Evolutionary conservation across 495 filamentous ascomycete genomes (phyloP).

Genomic region (Penicilliopsis zonata): DNA sequence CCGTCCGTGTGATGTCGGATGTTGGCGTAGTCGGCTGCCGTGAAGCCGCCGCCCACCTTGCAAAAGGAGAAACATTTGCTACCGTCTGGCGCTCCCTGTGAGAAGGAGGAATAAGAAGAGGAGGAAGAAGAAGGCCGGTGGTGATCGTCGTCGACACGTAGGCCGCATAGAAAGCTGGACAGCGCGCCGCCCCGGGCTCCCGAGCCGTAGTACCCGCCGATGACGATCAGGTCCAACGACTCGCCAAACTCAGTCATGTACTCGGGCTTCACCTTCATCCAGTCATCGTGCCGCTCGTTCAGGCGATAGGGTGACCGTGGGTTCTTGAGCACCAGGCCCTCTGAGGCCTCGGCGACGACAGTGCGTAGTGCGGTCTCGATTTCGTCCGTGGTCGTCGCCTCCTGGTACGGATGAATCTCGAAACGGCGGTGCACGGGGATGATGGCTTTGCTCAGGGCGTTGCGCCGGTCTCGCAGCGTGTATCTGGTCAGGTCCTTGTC

Average conservation of each 20-base stretch:
- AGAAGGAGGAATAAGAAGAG: too few species aligned
- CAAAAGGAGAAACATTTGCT: conserved; percentile 86
- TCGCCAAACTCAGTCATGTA: conserved; percentile 98
- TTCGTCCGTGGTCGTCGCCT: conserved; percentile 51
- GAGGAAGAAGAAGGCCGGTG: too few species aligned
- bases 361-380: conserved; percentile 69
- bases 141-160: conserved; percentile 57
- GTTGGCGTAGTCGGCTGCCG: conserved; percentile 69
- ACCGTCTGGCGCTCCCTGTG: conserved; percentile 39
- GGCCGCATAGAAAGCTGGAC: conserved; percentile 77
- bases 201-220: conserved; percentile 89
- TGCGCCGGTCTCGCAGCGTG: conserved; percentile 68
- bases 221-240: conserved; percentile 74
- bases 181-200: conserved; percentile 73
- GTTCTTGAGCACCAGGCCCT: conserved; percentile 92
- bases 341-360: conserved; percentile 78
- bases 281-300: conserved; percentile 89
- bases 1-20: conserved; percentile 76
- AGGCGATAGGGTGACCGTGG: conserved; percentile 75
- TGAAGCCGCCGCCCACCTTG: conserved; percentile 91
- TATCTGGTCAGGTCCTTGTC: conserved; percentile 67
- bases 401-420: conserved; percentile 67
- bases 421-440: conserved; percentile 57
- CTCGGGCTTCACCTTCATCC: conserved; percentile 98
- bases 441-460: conserved; percentile 58